phyloP scores from a whole-genome alignment of 1,139 yeast genomes.

The Candida gigantensis region DNA sequence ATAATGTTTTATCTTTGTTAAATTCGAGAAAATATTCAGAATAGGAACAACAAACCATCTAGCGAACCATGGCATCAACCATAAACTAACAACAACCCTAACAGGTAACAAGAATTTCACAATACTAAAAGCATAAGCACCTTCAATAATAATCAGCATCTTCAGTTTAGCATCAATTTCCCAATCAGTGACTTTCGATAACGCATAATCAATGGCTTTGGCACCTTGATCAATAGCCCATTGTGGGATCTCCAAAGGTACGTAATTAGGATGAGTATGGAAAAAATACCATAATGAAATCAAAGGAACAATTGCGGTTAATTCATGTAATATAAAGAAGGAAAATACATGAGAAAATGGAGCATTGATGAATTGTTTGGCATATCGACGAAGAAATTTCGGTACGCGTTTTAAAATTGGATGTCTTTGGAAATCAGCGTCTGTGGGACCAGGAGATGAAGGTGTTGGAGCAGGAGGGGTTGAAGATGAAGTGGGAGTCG shows the following conservation, averaged over 20 bases:
- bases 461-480: background rate
- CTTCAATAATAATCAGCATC: conserved; percentile 64
- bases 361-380: conserved; percentile 52
- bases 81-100: conserved; percentile 56
- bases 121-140: conserved; percentile 85
- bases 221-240: conserved; percentile 67
- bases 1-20: conserved; percentile 15
- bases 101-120: conserved; percentile 68
- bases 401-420: conserved; percentile 48
- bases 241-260: conserved; percentile 60
- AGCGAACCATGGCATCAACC: conserved; percentile 70
- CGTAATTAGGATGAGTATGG: conserved; percentile 48
- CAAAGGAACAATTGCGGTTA: conserved; percentile 81
- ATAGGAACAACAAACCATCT: conserved; percentile 57
- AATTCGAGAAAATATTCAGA: conserved; percentile 31
- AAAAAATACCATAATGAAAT: conserved; percentile 74
- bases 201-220: conserved; percentile 52
- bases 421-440: conserved; percentile 18
- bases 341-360: conserved; percentile 74
- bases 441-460: conserved; percentile 3
- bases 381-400: conserved; percentile 49
- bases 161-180: conserved; percentile 50
- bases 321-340: conserved; percentile 78
- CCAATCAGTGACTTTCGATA: conserved; percentile 35
- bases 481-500: background rate